phyloP scores from a whole-genome alignment of 2,329 filamentous ascomycete genomes.

The Hawksworthiomyces lignivorus region DNA sequence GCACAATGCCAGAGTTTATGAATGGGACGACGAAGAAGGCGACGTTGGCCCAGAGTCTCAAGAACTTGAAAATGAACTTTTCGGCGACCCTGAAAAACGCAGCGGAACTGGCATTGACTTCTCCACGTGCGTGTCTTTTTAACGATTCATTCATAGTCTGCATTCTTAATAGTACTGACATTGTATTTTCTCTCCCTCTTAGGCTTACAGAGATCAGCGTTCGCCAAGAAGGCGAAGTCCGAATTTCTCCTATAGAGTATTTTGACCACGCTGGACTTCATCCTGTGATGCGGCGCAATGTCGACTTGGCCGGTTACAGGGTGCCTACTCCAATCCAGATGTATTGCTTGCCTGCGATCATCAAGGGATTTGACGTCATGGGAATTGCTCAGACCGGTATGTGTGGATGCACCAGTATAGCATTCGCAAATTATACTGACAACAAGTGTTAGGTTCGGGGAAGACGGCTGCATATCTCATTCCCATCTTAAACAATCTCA shows the following conservation, averaged over 20 bases:
- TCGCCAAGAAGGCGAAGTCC: constrained; percentile 46
- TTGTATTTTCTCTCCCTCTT: constrained; percentile 12
- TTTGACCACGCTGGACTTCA: constrained; percentile 80
- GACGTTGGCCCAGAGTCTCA: constrained; percentile 69
- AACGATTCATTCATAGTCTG: constrained; percentile 8
- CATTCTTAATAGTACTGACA: not conserved
- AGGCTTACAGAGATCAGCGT: constrained; percentile 51
- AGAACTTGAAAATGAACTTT: constrained; percentile 69
- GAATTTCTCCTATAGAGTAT: constrained; percentile 41
- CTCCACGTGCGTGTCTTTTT: constrained; percentile 26
- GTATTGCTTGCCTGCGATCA: constrained; percentile 74
- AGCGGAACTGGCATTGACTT: constrained; percentile 51
- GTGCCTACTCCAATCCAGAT: constrained; percentile 80
- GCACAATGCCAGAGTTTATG: constrained; percentile 59
- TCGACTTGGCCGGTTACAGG: constrained; percentile 63
- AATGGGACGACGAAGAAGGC: constrained; percentile 79
- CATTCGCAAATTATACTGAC: not conserved
- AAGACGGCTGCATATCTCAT: constrained; percentile 93
- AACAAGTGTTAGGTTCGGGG: constrained; percentile 62
- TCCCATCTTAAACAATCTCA: constrained; percentile 80
- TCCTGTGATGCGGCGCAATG: constrained; percentile 72
- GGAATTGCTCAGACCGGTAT: constrained; percentile 88
- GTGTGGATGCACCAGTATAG: no score
- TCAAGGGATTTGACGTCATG: constrained; percentile 72
- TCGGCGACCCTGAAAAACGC: constrained; percentile 49